Base-by-base conservation (phyloP, 2,329 filamentous ascomycete species). In the Zasmidium cellare region DNA sequence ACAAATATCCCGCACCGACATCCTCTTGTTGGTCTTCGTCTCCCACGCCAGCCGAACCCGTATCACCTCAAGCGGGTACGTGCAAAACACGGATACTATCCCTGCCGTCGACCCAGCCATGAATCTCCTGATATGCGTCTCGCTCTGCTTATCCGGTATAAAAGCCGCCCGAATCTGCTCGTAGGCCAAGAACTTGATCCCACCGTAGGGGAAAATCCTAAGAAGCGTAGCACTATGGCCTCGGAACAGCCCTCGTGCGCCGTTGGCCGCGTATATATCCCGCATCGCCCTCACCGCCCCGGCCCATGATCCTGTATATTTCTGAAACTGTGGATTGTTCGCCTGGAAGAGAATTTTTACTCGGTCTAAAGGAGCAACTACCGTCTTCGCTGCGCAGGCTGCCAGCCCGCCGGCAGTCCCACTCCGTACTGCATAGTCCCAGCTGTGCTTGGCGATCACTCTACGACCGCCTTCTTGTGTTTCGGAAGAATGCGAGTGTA, bases 331-430 rank as follows among this genome's bases (percentile, higher is more conserved):
- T 2, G 94, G 94, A 70, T 94, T 97, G 70, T 89, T 91, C 53
- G 94, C 89, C 75, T 99, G 94, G 78, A 99, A 97, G 56, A 99
- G 88, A 71, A 99, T 99, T 78, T 99, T 99, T 70, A 99, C 94
- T 65, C 94, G 88, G 77, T 99, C 94, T 63, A 99, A 89, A 22
- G 94, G 94, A 22, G 92, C 94, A 38, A 99, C 96, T 6, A 96
- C 81, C 0, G 93, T 97, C 81, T 99, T 99, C 61, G 90, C 94
- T 65, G 91, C 92, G 78, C 92, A 96, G 65, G 93, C 94, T 53
- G 94, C 94, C 58, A 97, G 66, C 16, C 94, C 94, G 49, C 94
- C 94, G 1, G 94, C 93, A 28, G 96, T 77, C 31, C 90, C 91
- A 61, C 89, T 94, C 67, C 90, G 86, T 76, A 91, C 81, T 46